Conservation (phyloP, 129 eudicot species). For the Centella asiatica region DNA sequence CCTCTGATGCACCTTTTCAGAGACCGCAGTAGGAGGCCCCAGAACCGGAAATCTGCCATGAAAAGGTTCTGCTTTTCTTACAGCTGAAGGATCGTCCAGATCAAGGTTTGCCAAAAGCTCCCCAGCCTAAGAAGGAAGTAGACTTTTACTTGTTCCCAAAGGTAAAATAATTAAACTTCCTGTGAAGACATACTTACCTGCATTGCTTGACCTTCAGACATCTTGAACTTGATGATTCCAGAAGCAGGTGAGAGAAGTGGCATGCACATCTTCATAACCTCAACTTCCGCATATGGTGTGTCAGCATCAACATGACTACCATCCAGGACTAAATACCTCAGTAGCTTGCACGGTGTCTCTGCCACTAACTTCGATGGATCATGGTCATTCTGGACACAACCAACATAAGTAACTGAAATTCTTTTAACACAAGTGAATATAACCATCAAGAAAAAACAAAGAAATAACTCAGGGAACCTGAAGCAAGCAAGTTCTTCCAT, state of each 20-base stretch:
- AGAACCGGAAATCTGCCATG: constrained; percentile 74
- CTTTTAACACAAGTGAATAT: constrained; percentile 1
- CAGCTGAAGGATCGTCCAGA: constrained; percentile 97
- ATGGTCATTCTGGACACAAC: constrained; percentile 69
- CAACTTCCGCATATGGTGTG: constrained; percentile 93
- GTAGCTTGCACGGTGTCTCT: constrained; percentile 97
- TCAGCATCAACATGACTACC: constrained; percentile 94
- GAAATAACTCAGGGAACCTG: constrained; percentile 45
- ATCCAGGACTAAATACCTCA: constrained; percentile 70
- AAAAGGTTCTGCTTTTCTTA: constrained; percentile 96
- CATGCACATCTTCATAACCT: constrained; percentile 99
- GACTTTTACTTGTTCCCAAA: constrained; percentile 3
- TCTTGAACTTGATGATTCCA: constrained; percentile 64
- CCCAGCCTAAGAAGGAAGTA: constrained; percentile 58
- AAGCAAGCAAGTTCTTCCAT: constrained; percentile 99
- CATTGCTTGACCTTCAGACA: constrained; percentile 99
- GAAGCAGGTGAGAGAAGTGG: constrained; percentile 98
- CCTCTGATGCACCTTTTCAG: constrained; percentile 95
- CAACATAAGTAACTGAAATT: constrained; percentile 5
- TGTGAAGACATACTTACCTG: constrained; percentile 40
- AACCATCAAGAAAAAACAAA: neutral
- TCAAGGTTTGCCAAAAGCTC: constrained; percentile 94
- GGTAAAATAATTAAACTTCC: neutral
- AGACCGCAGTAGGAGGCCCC: constrained; percentile 89
- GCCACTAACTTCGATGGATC: constrained; percentile 94